These are phyloP conservation scores for Limtongia smithiae DNA, from an alignment of 805 yeast species.

Conservation along the genomic window DNA sequence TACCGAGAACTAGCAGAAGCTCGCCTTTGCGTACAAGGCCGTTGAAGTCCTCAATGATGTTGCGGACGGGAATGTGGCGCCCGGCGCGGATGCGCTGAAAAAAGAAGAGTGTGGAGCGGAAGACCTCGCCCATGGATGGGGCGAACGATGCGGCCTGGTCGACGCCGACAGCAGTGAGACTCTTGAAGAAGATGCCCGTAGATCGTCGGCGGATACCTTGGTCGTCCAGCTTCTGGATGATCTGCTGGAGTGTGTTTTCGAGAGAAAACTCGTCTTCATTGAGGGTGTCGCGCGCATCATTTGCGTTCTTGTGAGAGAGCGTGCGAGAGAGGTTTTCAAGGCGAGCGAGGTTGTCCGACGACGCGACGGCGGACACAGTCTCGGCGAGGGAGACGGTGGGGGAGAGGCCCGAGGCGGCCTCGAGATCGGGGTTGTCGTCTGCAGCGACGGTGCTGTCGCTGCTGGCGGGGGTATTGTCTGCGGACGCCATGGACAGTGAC, in stretches of 20 bases:
- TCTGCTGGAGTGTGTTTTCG: neutral
- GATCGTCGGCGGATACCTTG: conserved; percentile 12
- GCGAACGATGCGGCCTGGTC: conserved; percentile 18
- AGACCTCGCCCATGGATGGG: conserved; percentile 9
- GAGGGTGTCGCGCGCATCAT: neutral
- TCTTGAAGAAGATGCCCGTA: conserved; percentile 11
- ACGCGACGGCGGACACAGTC: neutral
- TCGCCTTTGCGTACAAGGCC: conserved; percentile 60
- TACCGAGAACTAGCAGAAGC: conserved; percentile 66
- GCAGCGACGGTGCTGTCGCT: too few relatives aligned
- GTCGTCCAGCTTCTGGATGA: conserved; percentile 4
- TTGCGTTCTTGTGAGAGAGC: neutral
- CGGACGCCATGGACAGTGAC: too few relatives aligned
- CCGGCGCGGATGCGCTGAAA: neutral
- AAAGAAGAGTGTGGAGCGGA: neutral
- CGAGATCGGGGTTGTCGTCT: too few relatives aligned
- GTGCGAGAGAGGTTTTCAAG: neutral
- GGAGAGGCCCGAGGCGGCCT: too few relatives aligned
- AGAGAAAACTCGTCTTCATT: conserved; percentile 11
- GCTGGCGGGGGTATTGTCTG: too few relatives aligned
- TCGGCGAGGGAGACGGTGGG: neutral
- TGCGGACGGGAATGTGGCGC: conserved; percentile 28
- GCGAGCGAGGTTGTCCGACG: neutral
- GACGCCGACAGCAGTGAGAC: conserved; percentile 16
- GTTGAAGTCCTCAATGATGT: conserved; percentile 43